Conservation (phyloP, 148 eudicot genomes). For the Heliosperma pusillum region DNA sequence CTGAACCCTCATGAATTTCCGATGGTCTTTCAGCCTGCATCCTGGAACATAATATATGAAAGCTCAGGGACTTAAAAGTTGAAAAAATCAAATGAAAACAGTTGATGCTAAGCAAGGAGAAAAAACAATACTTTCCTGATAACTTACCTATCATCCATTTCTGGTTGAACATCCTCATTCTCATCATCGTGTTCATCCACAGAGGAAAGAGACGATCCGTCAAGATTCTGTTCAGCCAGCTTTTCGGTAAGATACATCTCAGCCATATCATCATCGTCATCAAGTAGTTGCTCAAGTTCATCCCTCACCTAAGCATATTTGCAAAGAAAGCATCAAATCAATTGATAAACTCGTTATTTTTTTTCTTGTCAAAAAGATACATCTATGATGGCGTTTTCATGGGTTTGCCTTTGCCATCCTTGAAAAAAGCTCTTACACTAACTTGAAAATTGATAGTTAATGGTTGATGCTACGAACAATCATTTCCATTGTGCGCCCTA, state of each 20-base stretch:
- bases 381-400: no score
- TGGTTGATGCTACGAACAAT: no score
- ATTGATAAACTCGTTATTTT: neutral
- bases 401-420: no score
- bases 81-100: neutral
- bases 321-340: constrained; percentile 12
- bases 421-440: no score
- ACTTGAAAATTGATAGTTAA: no score
- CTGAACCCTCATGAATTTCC: constrained; percentile 51
- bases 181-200: constrained; percentile 48
- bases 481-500: no score
- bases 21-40: constrained; percentile 44
- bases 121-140: neutral
- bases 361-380: no score
- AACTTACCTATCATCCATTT: constrained; percentile 56
- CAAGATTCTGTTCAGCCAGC: constrained; percentile 56
- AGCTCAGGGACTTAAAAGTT: neutral
- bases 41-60: constrained; percentile 34
- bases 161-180: constrained; percentile 51
- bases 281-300: constrained; percentile 87
- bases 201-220: constrained; percentile 59
- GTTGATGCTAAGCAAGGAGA: constrained; percentile 1
- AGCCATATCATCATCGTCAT: constrained; percentile 97
- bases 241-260: constrained; percentile 97
- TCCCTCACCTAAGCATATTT: constrained; percentile 70